A percentile compares a stretch with the other conserved stretches of the same genome.
Evolutionary conservation across 192 early-diverging fungal species (phyloP).

Genomic region (Podila horticola): DNA sequence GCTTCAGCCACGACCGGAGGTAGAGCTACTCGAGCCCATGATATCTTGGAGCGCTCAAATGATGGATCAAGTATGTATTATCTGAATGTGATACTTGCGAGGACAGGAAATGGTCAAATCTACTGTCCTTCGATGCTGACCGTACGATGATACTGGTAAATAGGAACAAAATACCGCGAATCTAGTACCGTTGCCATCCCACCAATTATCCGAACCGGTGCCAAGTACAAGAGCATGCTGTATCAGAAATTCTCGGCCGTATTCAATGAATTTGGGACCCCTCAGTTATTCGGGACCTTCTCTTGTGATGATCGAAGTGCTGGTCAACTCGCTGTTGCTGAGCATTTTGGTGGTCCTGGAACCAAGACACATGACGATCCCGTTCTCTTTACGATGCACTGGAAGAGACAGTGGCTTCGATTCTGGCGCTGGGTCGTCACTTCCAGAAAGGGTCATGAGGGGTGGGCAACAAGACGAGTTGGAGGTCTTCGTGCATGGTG

Average conservation of each 20-base stretch:
- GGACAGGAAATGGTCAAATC: too few species aligned
- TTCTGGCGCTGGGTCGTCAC: conserved; percentile 17
- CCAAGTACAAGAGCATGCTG: conserved; percentile 17
- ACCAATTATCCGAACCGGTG: conserved; percentile 18
- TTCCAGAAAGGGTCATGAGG: conserved; percentile 2
- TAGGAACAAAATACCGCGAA: conserved; percentile 21
- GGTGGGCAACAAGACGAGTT: background rate
- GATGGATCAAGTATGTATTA: background rate
- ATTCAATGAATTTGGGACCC: conserved; percentile 15
- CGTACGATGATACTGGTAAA: background rate
- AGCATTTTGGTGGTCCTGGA: conserved; percentile 19
- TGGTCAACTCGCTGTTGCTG: conserved; percentile 23
- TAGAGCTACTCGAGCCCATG: conserved; percentile 22
- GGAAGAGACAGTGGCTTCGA: conserved; percentile 28
- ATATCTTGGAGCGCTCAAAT: conserved; percentile 17
- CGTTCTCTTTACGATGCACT: conserved; percentile 37
- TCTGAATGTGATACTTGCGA: background rate
- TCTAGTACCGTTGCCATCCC: conserved; percentile 30
- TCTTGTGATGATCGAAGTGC: conserved; percentile 17
- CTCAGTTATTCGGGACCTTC: conserved; percentile 27
- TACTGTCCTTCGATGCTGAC: background rate
- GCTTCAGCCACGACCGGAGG: conserved; percentile 7
- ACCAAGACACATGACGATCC: conserved; percentile 25
- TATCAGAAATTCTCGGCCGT: conserved; percentile 26
- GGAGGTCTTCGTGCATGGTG: conserved; percentile 24